phyloP scores from a whole-genome alignment of 2,329 filamentous ascomycete genomes.

The Aspergillus chevalieri region DNA sequence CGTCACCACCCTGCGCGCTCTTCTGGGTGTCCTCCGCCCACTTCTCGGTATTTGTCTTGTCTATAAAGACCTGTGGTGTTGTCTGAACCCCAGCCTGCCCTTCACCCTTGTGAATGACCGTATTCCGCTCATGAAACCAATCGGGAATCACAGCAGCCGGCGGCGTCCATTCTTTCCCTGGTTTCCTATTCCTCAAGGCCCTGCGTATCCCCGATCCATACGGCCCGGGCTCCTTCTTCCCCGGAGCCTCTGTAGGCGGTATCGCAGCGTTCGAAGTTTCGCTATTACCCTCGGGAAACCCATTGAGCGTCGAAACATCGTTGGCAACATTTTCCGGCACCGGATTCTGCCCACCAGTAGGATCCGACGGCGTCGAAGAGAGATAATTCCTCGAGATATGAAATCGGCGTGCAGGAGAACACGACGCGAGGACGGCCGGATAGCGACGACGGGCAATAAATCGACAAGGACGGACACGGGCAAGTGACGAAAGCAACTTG shows the following conservation, averaged over 20 bases:
- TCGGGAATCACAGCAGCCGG: slow-evolving; percentile 25
- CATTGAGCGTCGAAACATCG: slow-evolving; percentile 13
- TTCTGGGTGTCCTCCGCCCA: slow-evolving; percentile 9
- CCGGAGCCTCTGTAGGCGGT: slow-evolving; percentile 11
- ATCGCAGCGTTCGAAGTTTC: slow-evolving; percentile 7
- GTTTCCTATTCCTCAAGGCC: slow-evolving; percentile 31
- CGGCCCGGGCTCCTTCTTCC: slow-evolving; percentile 22
- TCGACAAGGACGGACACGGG: slow-evolving; percentile 31
- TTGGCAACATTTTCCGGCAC: slow-evolving; percentile 16
- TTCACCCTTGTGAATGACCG: slow-evolving; percentile 17
- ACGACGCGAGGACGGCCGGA: slow-evolving; percentile 18
- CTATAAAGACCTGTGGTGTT: slow-evolving; percentile 23
- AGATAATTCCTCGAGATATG: slow-evolving; percentile 26
- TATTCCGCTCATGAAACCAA: slow-evolving; percentile 35
- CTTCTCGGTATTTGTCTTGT: slow-evolving; percentile 12
- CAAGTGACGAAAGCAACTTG: slow-evolving; percentile 28
- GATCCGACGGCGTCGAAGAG: slow-evolving; percentile 23
- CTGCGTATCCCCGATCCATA: slow-evolving; percentile 37
- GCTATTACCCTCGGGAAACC: slow-evolving; percentile 5
- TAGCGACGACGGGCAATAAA: slow-evolving; percentile 32
- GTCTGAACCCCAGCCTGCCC: slow-evolving; percentile 7
- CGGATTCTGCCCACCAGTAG: slow-evolving; percentile 18
- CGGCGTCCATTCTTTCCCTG: slow-evolving; percentile 13
- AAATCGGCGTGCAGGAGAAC: slow-evolving; percentile 22
- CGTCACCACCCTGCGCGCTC: slow-evolving; percentile 19